Conservation (phyloP, 108 stramenopile species). For the Stephanodiscus triporus region DNA sequence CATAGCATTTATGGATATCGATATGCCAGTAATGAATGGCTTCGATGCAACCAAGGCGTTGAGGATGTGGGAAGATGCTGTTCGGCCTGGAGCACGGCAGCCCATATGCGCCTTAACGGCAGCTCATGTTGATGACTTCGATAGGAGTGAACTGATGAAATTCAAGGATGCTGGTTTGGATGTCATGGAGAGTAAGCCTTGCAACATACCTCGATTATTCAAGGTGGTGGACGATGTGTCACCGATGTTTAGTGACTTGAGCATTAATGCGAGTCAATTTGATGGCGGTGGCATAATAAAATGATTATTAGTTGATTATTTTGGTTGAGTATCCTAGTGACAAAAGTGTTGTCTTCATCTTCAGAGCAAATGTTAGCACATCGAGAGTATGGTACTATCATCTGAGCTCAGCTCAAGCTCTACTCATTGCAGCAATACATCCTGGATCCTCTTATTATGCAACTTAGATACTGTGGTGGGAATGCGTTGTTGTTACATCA, state of each 20-base stretch:
- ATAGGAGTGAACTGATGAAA: slow-evolving; percentile 85
- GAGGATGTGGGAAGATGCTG: slow-evolving; percentile 83
- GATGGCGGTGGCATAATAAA: not conserved
- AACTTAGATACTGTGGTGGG: too few relatives aligned
- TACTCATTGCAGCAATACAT: too few relatives aligned
- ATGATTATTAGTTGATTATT: not conserved
- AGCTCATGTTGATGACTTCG: slow-evolving; percentile 86
- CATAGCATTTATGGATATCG: slow-evolving; percentile 96
- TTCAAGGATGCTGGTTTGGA: slow-evolving; percentile 90
- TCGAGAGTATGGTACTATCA: too few relatives aligned
- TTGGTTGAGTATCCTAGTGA: too few relatives aligned
- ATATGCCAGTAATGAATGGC: slow-evolving; percentile 96
- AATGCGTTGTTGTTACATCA: too few relatives aligned
- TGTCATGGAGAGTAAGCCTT: slow-evolving; percentile 92
- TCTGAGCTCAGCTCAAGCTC: too few relatives aligned
- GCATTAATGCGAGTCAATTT: slow-evolving; percentile 69
- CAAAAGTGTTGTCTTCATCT: too few relatives aligned
- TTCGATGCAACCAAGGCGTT: slow-evolving; percentile 88
- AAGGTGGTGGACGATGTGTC: slow-evolving; percentile 93
- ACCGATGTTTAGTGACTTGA: slow-evolving; percentile 91
- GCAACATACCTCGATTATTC: slow-evolving; percentile 86
- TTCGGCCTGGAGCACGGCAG: slow-evolving; percentile 84
- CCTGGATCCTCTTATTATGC: too few relatives aligned
- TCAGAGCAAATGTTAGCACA: too few relatives aligned
- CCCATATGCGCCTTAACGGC: slow-evolving; percentile 92